Base-by-base conservation (phyloP, 2,329 filamentous ascomycete genomes). In the Pseudocercospora musae region DNA sequence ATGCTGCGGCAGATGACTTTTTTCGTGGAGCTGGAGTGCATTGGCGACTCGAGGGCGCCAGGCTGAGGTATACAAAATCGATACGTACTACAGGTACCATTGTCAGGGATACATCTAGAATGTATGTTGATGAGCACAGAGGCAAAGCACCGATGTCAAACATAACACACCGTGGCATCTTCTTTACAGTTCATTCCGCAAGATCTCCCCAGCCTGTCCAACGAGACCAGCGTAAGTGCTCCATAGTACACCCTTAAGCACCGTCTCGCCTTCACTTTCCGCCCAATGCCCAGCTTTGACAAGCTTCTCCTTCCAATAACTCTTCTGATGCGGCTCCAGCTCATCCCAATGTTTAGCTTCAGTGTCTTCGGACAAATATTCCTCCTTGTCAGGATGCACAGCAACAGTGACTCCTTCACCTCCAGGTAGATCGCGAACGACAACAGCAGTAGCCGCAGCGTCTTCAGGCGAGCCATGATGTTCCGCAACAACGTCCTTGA, bases 181-280 rank as follows among this genome's bases (percentile, higher is more conserved):
- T 31, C 15, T 37, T 29, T 57, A 57, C 55, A 57, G 55, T 40
- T 57, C 55, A 48, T 57, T 57, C 18, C 55, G 21, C 1, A 57
- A 8, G 4, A 48, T 48, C 29, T 57, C 21, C 18, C 55, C 55
- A 49, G 40, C 55, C 25, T 57, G 55, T 10, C 55, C 55, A 29
- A 48, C 40, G 15, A 57, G 55, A 1, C 55, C 55, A 7, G 55
- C 55, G 20, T 57, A 57, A 84, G 92, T 85, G 20, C 87, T 85
- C 77, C 96, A 96, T 65, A 96, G 78, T 31, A 96, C 84, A 2
- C 90, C 89, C 76, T 88, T 87, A 68, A 96, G 84, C 29, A 95
- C 85, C 9, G 81, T 82, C 79, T 94, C 91, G 2, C 90, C 90
- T 81, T 94, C 90, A 40, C 85, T 82, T 72, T 88, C 87, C n/a